Evolutionary conservation across 371 early-diverging fungal species (phyloP), one percentile per base, ranked within the genome.

Genomic region (Mucor racemosus): DNA sequence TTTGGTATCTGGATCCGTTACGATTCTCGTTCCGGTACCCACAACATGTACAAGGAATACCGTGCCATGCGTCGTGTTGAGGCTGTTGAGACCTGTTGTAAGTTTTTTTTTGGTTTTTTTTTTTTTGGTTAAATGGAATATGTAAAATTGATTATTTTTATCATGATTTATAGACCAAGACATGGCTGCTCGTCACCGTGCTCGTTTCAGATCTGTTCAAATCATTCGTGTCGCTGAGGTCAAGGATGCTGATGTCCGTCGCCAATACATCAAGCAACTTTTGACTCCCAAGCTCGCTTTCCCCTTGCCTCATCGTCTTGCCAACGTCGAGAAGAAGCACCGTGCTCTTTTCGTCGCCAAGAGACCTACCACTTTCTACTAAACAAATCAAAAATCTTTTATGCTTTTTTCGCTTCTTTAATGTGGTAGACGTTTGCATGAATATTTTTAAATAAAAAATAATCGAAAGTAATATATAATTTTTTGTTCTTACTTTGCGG

Each of bases 11-110:
- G 95, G 95, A 92, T 99, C 76, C 96, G 97, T 76, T 99, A 99
- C 91, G 96, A 98, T 87, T 97, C 98, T 68, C 97, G 98, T 86
- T 97, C 96, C 63, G 99, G 99, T 73, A 96, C 98, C 69, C 99
- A 99, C 94, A 99, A 99, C 94, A 99, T 99, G 96, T 99, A 99
- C 94, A 99, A 99, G 94, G 99, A 99, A 90, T 98, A 99, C 95
- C 95, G 99, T 79, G 98, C 96, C 79, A 84, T 98, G 82, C 86
- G 91, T 79, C 94, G 99, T 79, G 83, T 86, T 56, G 97, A 91
- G 70, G 99, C 99, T 64, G 99, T 99, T 53, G 90, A 88, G 73
- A 78, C 94, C 35, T 96, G 96, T 92, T 99, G 88, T 87, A 79
- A 74, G 84, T 80, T 0, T 26, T 3, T 13, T 14, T 3, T 33